Percentiles rank a stretch among this genome's conserved stretches.
Conservation (phyloP, 495 filamentous ascomycete species). For the Sporormia fimetaria region DNA sequence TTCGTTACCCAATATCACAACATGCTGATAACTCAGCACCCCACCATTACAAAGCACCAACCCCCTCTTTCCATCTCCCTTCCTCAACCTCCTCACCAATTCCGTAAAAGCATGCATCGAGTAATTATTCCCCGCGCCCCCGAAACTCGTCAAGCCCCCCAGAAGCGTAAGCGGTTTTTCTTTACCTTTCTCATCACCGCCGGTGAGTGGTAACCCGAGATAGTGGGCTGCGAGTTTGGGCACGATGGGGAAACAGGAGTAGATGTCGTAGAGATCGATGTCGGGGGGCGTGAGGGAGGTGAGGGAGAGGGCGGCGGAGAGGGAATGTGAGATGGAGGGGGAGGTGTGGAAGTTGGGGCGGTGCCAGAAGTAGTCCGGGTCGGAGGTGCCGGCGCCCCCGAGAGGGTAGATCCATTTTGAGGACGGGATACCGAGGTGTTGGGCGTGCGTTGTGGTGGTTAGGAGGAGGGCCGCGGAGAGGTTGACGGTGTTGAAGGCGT, state of each 20-base stretch:
- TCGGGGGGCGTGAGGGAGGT: conserved; percentile 34
- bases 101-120: conserved; percentile 48
- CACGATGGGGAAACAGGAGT: conserved; percentile 51
- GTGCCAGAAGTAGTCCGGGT: conserved; percentile 43
- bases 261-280: conserved; percentile 46
- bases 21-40: conserved; percentile 43
- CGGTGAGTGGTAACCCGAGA: conserved; percentile 36
- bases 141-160: conserved; percentile 48
- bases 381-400: conserved; percentile 43
- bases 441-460: conserved; percentile 40
- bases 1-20: conserved; percentile 37
- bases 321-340: conserved; percentile 40
- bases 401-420: conserved; percentile 45
- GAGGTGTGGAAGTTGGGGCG: conserved; percentile 41
- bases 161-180: conserved; percentile 43
- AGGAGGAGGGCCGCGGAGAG: conserved; percentile 43
- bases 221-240: conserved; percentile 47
- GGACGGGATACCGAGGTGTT: conserved; percentile 39
- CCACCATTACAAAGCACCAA: conserved; percentile 48
- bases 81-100: conserved; percentile 38
- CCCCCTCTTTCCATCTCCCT: conserved; percentile 34
- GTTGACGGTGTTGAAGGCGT: conserved; percentile 50
- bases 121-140: conserved; percentile 51
- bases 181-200: conserved; percentile 6
- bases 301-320: conserved; percentile 35